Base-by-base conservation (phyloP, 306 rosid species). In the Dryas alaskensis region DNA sequence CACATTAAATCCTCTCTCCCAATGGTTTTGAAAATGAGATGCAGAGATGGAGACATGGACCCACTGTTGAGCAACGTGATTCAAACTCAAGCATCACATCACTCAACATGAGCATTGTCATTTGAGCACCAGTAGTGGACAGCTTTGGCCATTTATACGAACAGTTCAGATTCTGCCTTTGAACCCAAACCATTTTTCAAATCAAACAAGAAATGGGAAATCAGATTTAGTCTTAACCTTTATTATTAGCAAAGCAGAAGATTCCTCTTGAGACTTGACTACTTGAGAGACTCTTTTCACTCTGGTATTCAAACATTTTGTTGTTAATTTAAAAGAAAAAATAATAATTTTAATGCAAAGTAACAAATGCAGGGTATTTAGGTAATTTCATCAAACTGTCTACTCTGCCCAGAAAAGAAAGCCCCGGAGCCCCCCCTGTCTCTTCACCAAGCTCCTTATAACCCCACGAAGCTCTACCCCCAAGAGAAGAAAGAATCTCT, bases 381-480 rank as follows among this genome's bases (percentile, higher is more conserved):
- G 31, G 87, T 77, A 77, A 76, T 25, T 76, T 45, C 8, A 0
- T 0, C 4, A 6, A 45, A 64, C n/a, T 44, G 59, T 69, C 73
- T 5, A n/a, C 27, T 42, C 60, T 47, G 7, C 2, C 50, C 44
- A 9, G 39, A 51, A 60, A 77, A 51, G 80, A 69, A 69, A 77
- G 52, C 65, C 61, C n/a, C n/a, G n/a, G n/a, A n/a, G n/a, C n/a
- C n/a, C n/a, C n/a, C 53, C 73, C 76, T 7, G 67, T 83, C 85
- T 71, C 74, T 78, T 70, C 80, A 60, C 6, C 75, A 52, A 70
- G 73, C 89, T 85, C 83, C 79, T 83, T 86, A 86, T 83, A 88
- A 90, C 76, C 82, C 84, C 85, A 73, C 82, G 83, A 77, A 76
- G 84, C 78, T 66, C 86, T 81, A 69, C 78, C 65, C 76, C 86